Conservation (phyloP, 2,329 filamentous ascomycete species). For the Aspergillus sp. region DNA sequence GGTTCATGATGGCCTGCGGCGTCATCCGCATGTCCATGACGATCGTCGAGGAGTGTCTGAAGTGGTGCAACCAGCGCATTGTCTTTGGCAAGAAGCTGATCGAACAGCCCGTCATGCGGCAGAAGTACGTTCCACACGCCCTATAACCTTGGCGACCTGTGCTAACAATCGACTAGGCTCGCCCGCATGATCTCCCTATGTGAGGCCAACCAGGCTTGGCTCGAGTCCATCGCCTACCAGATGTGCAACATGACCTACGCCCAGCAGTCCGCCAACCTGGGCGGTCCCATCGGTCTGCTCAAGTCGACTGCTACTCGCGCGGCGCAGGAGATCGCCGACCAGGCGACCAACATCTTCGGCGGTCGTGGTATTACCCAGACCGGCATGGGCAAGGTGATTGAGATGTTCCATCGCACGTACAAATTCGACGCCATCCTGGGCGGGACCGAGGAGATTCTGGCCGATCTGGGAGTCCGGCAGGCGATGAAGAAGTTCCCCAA, state of each 20-base stretch:
- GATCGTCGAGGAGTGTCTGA: constrained; percentile 78
- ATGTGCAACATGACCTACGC: constrained; percentile 83
- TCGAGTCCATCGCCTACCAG: constrained; percentile 80
- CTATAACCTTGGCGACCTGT: not conserved
- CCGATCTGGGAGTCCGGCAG: constrained; percentile 77
- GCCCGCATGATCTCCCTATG: constrained; percentile 82
- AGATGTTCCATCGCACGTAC: constrained; percentile 81
- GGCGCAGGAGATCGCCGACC: constrained; percentile 79
- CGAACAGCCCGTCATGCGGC: constrained; percentile 75
- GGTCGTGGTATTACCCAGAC: constrained; percentile 75
- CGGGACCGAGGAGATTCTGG: constrained; percentile 78
- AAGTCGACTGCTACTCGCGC: constrained; percentile 76
- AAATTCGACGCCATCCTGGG: constrained; percentile 79
- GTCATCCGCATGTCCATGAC: constrained; percentile 64
- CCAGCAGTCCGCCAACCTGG: constrained; percentile 70
- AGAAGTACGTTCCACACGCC: constrained; percentile 58
- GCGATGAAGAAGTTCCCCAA: constrained; percentile 83
- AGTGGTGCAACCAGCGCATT: constrained; percentile 83
- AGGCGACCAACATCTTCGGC: constrained; percentile 82
- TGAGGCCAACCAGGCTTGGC: constrained; percentile 81
- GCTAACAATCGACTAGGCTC: constrained; percentile 48
- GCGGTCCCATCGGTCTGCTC: constrained; percentile 76
- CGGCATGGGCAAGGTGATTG: constrained; percentile 78
- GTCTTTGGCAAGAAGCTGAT: constrained; percentile 81
- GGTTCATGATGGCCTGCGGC: constrained; percentile 70